Percentiles rank a stretch among this genome's conserved stretches.
phyloP scores from a whole-genome alignment of 208 protist genomes.

The Phytomonas sp. region DNA sequence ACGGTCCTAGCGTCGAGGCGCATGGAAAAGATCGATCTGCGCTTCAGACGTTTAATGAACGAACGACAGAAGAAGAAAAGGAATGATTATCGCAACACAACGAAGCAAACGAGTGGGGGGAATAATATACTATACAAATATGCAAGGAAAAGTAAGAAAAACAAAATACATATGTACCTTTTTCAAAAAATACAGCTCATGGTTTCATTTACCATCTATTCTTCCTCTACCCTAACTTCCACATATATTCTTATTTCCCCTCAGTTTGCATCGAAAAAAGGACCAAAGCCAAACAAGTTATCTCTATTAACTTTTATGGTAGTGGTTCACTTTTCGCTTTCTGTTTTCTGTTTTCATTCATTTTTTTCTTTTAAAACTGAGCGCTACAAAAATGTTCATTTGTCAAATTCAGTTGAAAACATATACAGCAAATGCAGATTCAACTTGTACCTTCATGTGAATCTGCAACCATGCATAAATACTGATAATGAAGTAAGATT shows the following conservation, averaged over 20 bases:
- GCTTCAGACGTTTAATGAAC: slow-evolving; percentile 50
- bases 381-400: background rate
- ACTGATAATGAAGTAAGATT: background rate
- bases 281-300: background rate
- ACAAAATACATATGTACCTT: background rate
- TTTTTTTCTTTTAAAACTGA: background rate
- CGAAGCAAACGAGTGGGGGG: background rate
- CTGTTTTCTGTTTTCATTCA: slow-evolving; percentile 5
- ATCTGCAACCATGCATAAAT: background rate
- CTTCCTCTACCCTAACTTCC: background rate
- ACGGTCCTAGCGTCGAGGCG: slow-evolving; percentile 37
- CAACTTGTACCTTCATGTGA: background rate
- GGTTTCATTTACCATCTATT: slow-evolving; percentile 1
- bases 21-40: slow-evolving; percentile 63
- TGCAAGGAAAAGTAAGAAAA: slow-evolving; percentile 6
- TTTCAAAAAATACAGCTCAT: slow-evolving; percentile 8
- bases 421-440: background rate
- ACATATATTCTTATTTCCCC: background rate
- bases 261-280: background rate
- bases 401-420: background rate
- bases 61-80: slow-evolving; percentile 2
- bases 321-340: slow-evolving; percentile 3
- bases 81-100: background rate
- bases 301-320: slow-evolving; percentile 13
- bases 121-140: background rate